Conservation (phyloP, 768 basidiomycete genomes). For the Russula brevipes region DNA sequence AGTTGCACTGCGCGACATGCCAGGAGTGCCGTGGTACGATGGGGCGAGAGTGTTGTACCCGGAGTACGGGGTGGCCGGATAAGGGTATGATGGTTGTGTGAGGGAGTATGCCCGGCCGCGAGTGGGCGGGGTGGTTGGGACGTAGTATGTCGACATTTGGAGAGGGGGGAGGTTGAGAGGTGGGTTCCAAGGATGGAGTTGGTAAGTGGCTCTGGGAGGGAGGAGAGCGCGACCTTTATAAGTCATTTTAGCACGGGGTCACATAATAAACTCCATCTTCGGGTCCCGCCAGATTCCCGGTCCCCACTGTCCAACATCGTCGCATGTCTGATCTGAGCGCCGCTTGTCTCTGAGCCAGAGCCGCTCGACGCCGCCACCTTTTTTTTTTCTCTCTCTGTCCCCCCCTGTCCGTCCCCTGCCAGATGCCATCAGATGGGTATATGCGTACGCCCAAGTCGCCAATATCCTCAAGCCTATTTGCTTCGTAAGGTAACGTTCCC, state of each 20-base stretch:
- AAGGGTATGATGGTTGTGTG: conserved; percentile 22
- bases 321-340: neutral
- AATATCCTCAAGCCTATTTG: neutral
- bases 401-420: neutral
- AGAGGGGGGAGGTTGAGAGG: neutral
- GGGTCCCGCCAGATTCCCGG: conserved; percentile 8
- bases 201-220: neutral
- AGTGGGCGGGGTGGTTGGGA: conserved; percentile 22
- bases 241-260: neutral
- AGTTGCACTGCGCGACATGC: conserved; percentile 6
- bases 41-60: conserved; percentile 13
- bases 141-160: conserved; percentile 29
- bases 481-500: neutral
- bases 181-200: conserved; percentile 1
- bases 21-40: conserved; percentile 8
- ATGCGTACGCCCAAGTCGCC: too few species aligned
- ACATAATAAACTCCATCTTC: conserved; percentile 5
- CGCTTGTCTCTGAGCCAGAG: neutral
- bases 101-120: conserved; percentile 27
- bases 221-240: conserved; percentile 12
- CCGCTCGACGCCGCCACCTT: neutral
- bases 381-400: neutral
- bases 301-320: neutral
- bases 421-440: neutral
- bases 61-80: conserved; percentile 27